These are phyloP conservation scores for Podaxis sp. DNA, from an alignment of 768 basidiomycete species.

Conservation along the genomic window DNA sequence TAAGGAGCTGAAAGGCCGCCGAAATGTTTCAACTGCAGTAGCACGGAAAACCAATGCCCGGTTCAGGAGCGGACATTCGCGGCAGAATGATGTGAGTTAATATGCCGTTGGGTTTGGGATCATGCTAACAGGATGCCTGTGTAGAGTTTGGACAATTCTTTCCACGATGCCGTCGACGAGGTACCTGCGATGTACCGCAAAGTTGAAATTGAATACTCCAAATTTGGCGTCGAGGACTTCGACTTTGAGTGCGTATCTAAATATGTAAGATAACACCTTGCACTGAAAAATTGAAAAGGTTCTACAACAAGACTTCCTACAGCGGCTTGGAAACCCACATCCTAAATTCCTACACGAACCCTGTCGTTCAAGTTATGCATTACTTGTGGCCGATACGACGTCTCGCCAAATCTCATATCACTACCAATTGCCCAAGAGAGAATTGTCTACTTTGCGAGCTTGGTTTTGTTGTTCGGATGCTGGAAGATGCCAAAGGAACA, in stretches of 20 bases:
- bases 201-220: slow-evolving; percentile 97
- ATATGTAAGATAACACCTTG: neutral
- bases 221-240: slow-evolving; percentile 98
- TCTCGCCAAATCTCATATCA: slow-evolving; percentile 90
- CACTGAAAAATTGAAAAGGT: slow-evolving; percentile 43
- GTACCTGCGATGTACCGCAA: slow-evolving; percentile 83
- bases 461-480: slow-evolving; percentile 92
- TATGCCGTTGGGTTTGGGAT: neutral
- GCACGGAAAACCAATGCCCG: slow-evolving; percentile 59
- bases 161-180: slow-evolving; percentile 52
- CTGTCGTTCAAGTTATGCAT: slow-evolving; percentile 87
- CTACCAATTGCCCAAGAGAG: slow-evolving; percentile 82
- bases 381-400: slow-evolving; percentile 74
- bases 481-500: slow-evolving; percentile 89
- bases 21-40: slow-evolving; percentile 67
- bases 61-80: slow-evolving; percentile 81
- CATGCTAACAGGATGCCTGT: neutral
- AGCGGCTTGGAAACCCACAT: slow-evolving; percentile 98
- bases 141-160: slow-evolving; percentile 40
- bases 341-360: slow-evolving; percentile 94
- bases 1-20: slow-evolving; percentile 76
- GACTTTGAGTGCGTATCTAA: slow-evolving; percentile 80
- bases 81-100: slow-evolving; percentile 42
- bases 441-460: slow-evolving; percentile 94
- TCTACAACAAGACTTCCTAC: slow-evolving; percentile 88